Evolutionary conservation across 179 eudicot genomes (phyloP), one percentile per base, ranked within the genome.

Genomic region (Beta corolliflora): DNA sequence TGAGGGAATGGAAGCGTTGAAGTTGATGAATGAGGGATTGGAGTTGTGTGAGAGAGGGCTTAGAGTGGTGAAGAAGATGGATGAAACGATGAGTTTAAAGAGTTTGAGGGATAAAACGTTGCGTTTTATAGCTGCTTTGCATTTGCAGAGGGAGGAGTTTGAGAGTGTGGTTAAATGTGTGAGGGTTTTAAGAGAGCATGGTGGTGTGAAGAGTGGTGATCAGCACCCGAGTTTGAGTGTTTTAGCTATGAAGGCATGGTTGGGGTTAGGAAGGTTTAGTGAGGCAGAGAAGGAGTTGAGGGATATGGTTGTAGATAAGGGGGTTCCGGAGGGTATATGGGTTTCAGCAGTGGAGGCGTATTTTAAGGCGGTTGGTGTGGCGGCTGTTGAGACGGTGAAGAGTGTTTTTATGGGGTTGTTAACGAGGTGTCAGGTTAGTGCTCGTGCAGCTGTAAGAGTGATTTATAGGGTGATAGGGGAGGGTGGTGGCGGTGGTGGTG

Each of bases 271-370:
- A 82, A 92, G 92, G 83, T 80, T 85, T 60, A 88, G 85, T n/a
- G 99, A 95, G 81, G 99, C 99, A 2, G 98, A 95, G 94, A 92
- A 91, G 77, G 98, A 94, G 86, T 84, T 95, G 84, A 92, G 89
- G 82, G 91, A 91, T 9, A 88, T 94, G 97, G 98, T 88, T 66
- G 84, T 87, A 19, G 86, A 88, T 83, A 87, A 92, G 82, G 95
- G 88, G 81, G 85, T 95, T 65, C 98, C 99, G 13, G 98, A 95
- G 84, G 88, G 84, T 11, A 89, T 94, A 80, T 95, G 99, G 98
- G 94, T 95, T 66, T 88, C 95, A 23, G 97, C 98, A 2, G 91
- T 95, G 68, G 99, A 94, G 82, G 89, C 89, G 0, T 95, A 90
- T 79, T 92, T 92, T 68, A 97, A 92, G 88, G 89, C 90, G 0